phyloP scores from a whole-genome alignment of 2,329 filamentous ascomycete genomes.

The Cladosporium sp. region DNA sequence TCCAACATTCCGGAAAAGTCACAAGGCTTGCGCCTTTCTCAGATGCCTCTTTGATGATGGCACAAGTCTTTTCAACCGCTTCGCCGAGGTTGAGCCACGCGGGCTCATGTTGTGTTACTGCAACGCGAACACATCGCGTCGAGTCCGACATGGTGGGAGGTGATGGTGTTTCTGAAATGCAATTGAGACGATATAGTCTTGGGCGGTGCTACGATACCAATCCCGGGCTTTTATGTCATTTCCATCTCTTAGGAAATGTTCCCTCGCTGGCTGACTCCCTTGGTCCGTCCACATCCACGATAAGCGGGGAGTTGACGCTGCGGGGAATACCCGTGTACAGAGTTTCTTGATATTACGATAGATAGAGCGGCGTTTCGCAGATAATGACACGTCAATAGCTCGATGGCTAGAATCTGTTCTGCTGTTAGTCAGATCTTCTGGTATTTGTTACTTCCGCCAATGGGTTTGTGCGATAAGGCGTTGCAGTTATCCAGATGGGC shows the following conservation, averaged over 20 bases:
- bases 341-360: no score
- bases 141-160: neutral
- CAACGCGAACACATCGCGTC: conserved; percentile 26
- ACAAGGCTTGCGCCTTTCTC: conserved; percentile 52
- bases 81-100: conserved; percentile 56
- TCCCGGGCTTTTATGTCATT: neutral
- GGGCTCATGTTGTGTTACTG: conserved; percentile 56
- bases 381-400: no score
- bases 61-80: conserved; percentile 54
- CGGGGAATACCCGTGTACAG: no score
- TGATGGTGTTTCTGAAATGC: neutral
- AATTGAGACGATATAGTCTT: neutral
- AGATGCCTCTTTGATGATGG: conserved; percentile 54
- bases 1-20: conserved; percentile 45
- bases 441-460: no score
- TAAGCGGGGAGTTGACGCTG: neutral
- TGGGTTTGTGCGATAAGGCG: no score
- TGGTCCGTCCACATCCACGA: neutral
- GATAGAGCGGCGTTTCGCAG: no score
- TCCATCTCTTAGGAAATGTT: neutral
- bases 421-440: no score
- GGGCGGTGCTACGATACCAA: neutral
- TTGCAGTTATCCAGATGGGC: no score
- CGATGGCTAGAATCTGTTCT: no score
- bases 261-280: no score